Conservation (phyloP, 768 basidiomycete species). For the Termitomyces sp. region DNA sequence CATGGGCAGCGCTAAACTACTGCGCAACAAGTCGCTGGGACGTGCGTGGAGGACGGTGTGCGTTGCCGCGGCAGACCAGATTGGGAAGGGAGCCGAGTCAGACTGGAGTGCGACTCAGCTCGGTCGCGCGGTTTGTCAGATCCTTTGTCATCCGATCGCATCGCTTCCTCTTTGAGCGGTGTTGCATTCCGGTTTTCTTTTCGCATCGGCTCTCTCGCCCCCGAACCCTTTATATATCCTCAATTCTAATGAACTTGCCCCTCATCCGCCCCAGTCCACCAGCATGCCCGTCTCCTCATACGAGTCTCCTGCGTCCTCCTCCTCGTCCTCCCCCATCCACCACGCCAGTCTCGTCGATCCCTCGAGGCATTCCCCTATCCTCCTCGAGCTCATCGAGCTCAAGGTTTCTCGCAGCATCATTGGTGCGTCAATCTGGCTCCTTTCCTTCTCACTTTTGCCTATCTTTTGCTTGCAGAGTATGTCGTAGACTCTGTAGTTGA, state of each 20-base stretch:
- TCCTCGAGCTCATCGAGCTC: constrained; percentile 63
- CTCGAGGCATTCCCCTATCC: constrained; percentile 53
- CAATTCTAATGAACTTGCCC: constrained; percentile 10
- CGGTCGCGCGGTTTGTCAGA: constrained; percentile 17
- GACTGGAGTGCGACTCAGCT: constrained; percentile 4
- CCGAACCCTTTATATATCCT: constrained; percentile 28
- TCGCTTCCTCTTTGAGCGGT: constrained; percentile 12
- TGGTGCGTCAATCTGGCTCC: constrained; percentile 38
- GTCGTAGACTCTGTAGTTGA: constrained; percentile 63
- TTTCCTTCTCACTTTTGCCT: not conserved
- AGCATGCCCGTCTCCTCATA: no score
- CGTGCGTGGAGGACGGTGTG: constrained; percentile 12
- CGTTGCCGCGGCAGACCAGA: constrained; percentile 13
- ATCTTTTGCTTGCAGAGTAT: constrained; percentile 42
- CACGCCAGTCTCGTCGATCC: constrained; percentile 56
- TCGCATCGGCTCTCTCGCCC: constrained; percentile 27
- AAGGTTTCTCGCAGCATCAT: constrained; percentile 57
- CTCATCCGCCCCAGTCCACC: constrained; percentile 15
- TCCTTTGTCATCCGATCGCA: constrained; percentile 17
- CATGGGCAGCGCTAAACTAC: not conserved
- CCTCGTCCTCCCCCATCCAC: constrained; percentile 30
- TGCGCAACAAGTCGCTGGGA: not conserved
- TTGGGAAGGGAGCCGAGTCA: constrained; percentile 11
- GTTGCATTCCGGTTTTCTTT: constrained; percentile 18
- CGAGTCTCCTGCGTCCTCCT: constrained; percentile 19